Base-by-base conservation (phyloP, 768 basidiomycete genomes). In the Boletus reticulatus region DNA sequence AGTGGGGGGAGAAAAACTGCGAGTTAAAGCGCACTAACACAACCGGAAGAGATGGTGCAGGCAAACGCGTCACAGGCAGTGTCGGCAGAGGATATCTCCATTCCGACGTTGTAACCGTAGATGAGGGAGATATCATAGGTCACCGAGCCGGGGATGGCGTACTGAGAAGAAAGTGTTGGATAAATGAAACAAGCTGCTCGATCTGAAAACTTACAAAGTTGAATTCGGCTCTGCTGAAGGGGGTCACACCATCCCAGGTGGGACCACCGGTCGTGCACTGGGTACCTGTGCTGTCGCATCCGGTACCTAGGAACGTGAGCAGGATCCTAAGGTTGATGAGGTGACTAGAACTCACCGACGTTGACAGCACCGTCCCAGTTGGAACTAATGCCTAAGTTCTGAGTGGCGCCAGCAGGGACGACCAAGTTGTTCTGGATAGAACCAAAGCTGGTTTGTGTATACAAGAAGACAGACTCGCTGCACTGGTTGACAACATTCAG, bases 71-170 rank as follows among this genome's bases (percentile, higher is more conserved):
- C 70, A n/a, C 68, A 70, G 48, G 53, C 38, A 3, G 8, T 0
- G 43, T 72, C 66, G 2, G 66, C 48, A 0, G 70, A 70, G 19
- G 68, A 72, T 8, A 70, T 72, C 47, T 72, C n/a, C 70, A 70
- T 70, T 29, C 68, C 68, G 19, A 72, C 68, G 13, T 72, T 72
- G 53, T 70, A 70, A 0, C 68, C 70, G 11, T 72, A 72, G 54
- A 70, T 72, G 48, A 70, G 60, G 19, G 68, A 72, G 22, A 72
- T 72, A 31, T 72, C 70, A 24, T 70, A 70, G 43, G 70, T 72
- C 44, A 70, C 68, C 2, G 38, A 42, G 7, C 68, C 68, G 2
- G 68, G 60, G 13, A 66, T 62, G 12, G 70, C 58, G 7, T 53
- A 60, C 66, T 72, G 11, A 41, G 11, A 37, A 43, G 22, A 19